Evolutionary conservation across 768 basidiomycete genomes (phyloP).

Genomic region (Holtermannia corniformis): DNA sequence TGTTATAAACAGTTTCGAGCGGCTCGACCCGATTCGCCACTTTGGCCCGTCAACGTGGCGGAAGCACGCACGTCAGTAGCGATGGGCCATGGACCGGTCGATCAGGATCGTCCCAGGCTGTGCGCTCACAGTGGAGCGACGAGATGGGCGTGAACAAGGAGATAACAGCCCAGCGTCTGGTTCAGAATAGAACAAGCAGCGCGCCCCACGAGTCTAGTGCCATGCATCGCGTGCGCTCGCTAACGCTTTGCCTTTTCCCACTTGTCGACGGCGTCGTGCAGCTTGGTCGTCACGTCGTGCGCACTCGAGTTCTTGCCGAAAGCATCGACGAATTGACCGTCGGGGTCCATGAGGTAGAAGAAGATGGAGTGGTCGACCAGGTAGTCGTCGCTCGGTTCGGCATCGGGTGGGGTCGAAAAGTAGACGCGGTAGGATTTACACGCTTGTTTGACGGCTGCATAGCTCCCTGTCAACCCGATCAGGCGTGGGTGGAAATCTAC

Average conservation of each 20-base stretch:
- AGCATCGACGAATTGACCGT: slow-evolving; percentile 88
- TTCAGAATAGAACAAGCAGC: too few relatives aligned
- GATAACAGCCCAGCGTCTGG: too few relatives aligned
- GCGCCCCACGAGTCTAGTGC: too few relatives aligned
- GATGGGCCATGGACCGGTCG: too few relatives aligned
- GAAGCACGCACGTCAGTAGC: too few relatives aligned
- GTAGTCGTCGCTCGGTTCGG: slow-evolving; percentile 74
- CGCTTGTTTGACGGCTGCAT: slow-evolving; percentile 67
- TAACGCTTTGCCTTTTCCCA: slow-evolving; percentile 42
- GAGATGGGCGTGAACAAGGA: too few relatives aligned
- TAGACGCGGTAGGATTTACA: slow-evolving; percentile 97
- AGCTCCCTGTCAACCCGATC: slow-evolving; percentile 79
- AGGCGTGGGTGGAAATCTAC: slow-evolving; percentile 86
- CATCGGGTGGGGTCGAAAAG: slow-evolving; percentile 81
- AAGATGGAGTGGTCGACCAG: slow-evolving; percentile 91
- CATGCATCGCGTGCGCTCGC: too few relatives aligned
- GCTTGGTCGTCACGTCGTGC: slow-evolving; percentile 52
- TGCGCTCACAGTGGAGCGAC: too few relatives aligned
- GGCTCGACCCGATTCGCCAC: too few relatives aligned
- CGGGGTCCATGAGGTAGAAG: slow-evolving; percentile 95
- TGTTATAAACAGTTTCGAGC: too few relatives aligned
- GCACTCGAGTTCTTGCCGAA: slow-evolving; percentile 74
- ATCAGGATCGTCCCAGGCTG: too few relatives aligned
- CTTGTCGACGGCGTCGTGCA: slow-evolving; percentile 41
- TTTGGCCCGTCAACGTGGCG: too few relatives aligned